Conservation (phyloP, 805 yeast genomes). For the Maudiozyma saulgeensis region DNA sequence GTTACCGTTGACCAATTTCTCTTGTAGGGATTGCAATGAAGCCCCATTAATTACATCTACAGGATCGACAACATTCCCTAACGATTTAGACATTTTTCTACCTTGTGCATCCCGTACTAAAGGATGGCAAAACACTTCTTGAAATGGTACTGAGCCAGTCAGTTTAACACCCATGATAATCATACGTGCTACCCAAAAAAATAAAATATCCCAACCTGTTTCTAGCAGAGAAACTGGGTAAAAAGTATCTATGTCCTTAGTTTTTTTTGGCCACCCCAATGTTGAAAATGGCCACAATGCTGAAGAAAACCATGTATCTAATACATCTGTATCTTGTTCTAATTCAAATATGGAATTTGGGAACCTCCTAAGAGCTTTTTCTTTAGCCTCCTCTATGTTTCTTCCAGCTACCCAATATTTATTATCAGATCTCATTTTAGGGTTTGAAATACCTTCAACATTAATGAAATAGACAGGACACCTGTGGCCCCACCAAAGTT, state of each 20-base stretch:
- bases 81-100: constrained; percentile 94
- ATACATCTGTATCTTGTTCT: constrained; percentile 92
- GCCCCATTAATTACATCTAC: constrained; percentile 86
- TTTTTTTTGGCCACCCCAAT: constrained; percentile 83
- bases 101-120: constrained; percentile 97
- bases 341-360: constrained; percentile 58
- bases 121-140: constrained; percentile 96
- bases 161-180: constrained; percentile 78
- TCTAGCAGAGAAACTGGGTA: constrained; percentile 89
- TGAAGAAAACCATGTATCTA: constrained; percentile 98
- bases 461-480: constrained; percentile 88
- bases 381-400: constrained; percentile 66
- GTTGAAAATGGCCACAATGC: constrained; percentile 97
- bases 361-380: constrained; percentile 64
- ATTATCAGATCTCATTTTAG: constrained; percentile 37
- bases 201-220: constrained; percentile 97
- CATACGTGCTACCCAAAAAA: constrained; percentile 98
- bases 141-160: constrained; percentile 84
- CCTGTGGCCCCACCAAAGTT: constrained; percentile 93
- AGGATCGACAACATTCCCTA: constrained; percentile 95
- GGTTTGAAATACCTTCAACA: constrained; percentile 58
- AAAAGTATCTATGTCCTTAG: constrained; percentile 62
- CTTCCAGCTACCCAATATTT: constrained; percentile 87
- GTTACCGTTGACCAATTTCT: constrained; percentile 67
- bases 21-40: constrained; percentile 62